Evolutionary conservation across 768 basidiomycete species (phyloP), one percentile per base, ranked within the genome.

Genomic region (Krasilnikovozyma curviuscula): DNA sequence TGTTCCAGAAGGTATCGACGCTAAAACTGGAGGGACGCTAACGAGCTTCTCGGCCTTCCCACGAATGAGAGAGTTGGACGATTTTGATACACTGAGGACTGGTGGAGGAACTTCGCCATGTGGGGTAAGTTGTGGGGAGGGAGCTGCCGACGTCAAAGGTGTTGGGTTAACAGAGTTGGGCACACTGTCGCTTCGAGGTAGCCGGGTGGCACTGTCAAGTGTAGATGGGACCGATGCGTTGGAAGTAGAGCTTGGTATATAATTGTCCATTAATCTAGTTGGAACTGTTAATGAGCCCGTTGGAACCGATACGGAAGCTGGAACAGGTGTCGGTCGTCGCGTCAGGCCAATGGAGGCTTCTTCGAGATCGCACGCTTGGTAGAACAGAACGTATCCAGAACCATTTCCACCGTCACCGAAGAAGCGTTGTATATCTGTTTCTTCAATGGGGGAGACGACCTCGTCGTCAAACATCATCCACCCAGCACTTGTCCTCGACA

Each of bases 401-500:
- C 89, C 89, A 1, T 81, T 61, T 14, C 65, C 65, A 19, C 66
- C 65, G 52, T 97, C 93, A 53, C 93, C 93, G 64, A 86, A 98
- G 66, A 91, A 98, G 60, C 79, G 81, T 43, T 77, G 73, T 51
- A 98, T 89, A 53, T 97, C 91, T 41, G 68, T 69, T 64, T 97
- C 91, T 56, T 80, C 75, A 59, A 98, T 79, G 1, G 79, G 68
- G 38, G 79, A 81, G 44, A 98, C 85, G 51, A 75, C 81, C 56
- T 93, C 85, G 64, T 98, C 93, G 66, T 98, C 93, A 57, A 95
- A 97, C 41, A 91, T 71, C 50, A 85, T 71, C 93, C 93, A 98
- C 32, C 76, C 80, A 52, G 74, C 71, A 2, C 81, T 81, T 18
- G 50, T 52, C 62, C 83, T 85, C 63, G 95, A 81, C 58, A 97